Evolutionary conservation across 225 moss, liverwort and hornwort genomes (phyloP).

Genomic region (Pseudoscleropodium purum): DNA sequence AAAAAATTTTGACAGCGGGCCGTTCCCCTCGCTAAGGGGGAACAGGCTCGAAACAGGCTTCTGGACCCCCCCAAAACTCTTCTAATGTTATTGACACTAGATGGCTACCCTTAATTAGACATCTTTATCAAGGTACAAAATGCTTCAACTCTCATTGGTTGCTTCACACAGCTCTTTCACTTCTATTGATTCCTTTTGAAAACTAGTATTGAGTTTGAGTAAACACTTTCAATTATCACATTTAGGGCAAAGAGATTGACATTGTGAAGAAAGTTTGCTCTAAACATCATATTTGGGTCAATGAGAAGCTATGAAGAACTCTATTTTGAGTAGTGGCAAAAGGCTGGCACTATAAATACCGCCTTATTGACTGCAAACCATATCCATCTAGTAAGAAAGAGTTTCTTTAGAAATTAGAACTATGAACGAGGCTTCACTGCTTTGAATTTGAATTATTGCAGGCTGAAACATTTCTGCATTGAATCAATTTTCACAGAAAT

Average conservation of each 20-base stretch:
- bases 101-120: no score
- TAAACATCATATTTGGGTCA: neutral
- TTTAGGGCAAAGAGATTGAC: neutral
- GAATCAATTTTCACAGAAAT: neutral
- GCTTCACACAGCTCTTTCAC: neutral
- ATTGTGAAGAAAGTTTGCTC: neutral
- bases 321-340: no score
- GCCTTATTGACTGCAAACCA: neutral
- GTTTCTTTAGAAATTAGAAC: neutral
- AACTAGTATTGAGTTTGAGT: neutral
- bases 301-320: no score
- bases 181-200: neutral
- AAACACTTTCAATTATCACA: neutral
- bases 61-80: no score
- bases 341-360: accelerated
- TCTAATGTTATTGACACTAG: no score
- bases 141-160: no score
- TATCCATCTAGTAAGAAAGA: neutral
- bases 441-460: neutral
- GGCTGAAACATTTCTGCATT: neutral
- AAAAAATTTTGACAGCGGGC: no score
- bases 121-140: no score
- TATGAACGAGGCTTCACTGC: neutral
- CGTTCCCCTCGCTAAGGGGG: no score
- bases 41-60: no score